Percentiles rank a stretch among this genome's conserved stretches.
Evolutionary conservation across 2,329 filamentous ascomycete species (phyloP).

Genomic region (Ascochyta koolunga): DNA sequence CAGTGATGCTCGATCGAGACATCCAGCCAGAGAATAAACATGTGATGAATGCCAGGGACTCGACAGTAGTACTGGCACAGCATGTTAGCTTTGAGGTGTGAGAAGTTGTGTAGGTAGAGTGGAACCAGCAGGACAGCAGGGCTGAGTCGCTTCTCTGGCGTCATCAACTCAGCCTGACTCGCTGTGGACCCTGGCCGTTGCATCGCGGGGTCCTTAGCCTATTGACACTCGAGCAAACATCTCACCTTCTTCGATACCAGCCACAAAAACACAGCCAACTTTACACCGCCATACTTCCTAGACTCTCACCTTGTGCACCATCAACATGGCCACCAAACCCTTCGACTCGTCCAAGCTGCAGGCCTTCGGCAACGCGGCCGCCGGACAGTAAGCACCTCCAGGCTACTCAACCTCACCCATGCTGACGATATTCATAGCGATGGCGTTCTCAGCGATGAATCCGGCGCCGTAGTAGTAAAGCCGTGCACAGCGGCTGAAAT

Average conservation of each 20-base stretch:
- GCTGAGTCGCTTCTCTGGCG: constrained; percentile 9
- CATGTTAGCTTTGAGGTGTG: too few relatives aligned
- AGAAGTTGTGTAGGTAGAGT: too few relatives aligned
- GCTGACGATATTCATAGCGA: constrained; percentile 63
- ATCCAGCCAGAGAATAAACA: too few relatives aligned
- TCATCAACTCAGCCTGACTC: constrained; percentile 25
- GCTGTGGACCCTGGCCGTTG: constrained; percentile 22
- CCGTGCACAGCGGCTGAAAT: constrained; percentile 88
- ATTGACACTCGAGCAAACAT: constrained; percentile 12
- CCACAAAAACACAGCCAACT: constrained; percentile 13
- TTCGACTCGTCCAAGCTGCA: constrained; percentile 67
- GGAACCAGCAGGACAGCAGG: not conserved
- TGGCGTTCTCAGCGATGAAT: constrained; percentile 82
- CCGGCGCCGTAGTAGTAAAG: constrained; percentile 90
- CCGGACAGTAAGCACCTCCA: constrained; percentile 74
- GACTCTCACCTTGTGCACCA: not conserved
- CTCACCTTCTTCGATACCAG: constrained; percentile 8
- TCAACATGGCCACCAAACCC: constrained; percentile 51
- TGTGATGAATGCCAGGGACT: too few relatives aligned
- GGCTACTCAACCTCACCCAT: constrained; percentile 11
- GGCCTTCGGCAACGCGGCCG: constrained; percentile 76
- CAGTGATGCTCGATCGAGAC: too few relatives aligned
- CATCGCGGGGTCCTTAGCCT: constrained; percentile 12
- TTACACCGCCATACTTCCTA: constrained; percentile 1
- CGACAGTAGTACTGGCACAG: too few relatives aligned